Percentiles rank a stretch among this genome's conserved stretches.
These are phyloP conservation scores for Rubia peregrina DNA, from an alignment of 305 asterid species.

Conservation along the genomic window DNA sequence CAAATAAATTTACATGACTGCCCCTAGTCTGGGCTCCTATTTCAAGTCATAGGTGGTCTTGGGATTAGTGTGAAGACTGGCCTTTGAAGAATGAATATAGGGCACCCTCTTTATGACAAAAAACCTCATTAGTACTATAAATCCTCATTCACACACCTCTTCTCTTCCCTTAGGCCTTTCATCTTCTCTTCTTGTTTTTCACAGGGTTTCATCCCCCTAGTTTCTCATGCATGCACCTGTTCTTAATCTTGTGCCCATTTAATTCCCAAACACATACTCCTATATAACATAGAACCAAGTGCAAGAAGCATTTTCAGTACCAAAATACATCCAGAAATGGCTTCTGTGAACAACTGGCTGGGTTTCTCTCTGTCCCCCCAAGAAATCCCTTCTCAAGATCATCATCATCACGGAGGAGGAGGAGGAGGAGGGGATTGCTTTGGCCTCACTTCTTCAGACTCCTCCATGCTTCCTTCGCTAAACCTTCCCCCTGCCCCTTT, in stretches of 20 bases:
- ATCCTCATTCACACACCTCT: conserved; percentile 25
- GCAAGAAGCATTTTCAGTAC: background rate
- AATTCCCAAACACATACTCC: background rate
- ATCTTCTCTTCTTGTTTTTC: conserved; percentile 23
- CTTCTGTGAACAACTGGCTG: conserved; percentile 68
- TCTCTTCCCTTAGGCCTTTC: conserved; percentile 28
- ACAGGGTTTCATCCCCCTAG: conserved; percentile 12
- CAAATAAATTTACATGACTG: background rate
- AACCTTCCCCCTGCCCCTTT: conserved; percentile 38
- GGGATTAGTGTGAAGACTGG: conserved; percentile 10
- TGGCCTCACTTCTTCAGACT: conserved; percentile 36
- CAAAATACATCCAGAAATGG: conserved; percentile 18
- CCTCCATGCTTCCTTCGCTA: conserved; percentile 47
- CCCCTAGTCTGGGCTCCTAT: background rate
- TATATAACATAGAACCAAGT: background rate
- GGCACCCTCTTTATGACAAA: conserved; percentile 45
- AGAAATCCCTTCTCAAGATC: conserved; percentile 23
- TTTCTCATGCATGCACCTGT: conserved; percentile 42
- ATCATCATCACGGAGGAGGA: conserved; percentile 10
- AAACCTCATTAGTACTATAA: conserved; percentile 29
- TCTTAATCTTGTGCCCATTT: conserved; percentile 4
- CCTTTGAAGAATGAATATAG: background rate
- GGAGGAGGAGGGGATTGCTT: conserved; percentile 33
- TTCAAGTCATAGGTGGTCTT: background rate
- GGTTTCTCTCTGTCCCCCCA: conserved; percentile 71